These are phyloP conservation scores for Tuber microsphaerosporum DNA, from an alignment of 495 filamentous ascomycete species.

Conservation along the genomic window DNA sequence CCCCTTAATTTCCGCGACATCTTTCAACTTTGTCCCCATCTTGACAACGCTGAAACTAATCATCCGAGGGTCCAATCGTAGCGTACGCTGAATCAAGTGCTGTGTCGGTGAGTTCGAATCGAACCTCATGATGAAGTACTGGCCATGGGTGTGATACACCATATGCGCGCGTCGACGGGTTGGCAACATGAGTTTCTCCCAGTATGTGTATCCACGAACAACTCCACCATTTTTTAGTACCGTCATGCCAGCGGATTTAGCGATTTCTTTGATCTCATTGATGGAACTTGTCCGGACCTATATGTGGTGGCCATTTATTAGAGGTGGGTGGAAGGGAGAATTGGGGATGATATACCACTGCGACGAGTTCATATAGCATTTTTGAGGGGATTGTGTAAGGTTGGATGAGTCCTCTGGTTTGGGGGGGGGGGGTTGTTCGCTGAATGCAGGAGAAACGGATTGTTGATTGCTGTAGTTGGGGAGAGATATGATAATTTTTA, in stretches of 20 bases:
- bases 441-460: not conserved
- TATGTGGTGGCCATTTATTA: conserved; percentile 21
- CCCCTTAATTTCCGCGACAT: conserved; percentile 28
- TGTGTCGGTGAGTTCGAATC: conserved; percentile 67
- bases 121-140: conserved; percentile 98
- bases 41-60: conserved; percentile 79
- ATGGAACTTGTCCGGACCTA: conserved; percentile 86
- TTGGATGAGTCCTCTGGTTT: not conserved
- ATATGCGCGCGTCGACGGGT: conserved; percentile 67
- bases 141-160: conserved; percentile 67
- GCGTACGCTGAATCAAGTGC: conserved; percentile 60
- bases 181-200: conserved; percentile 83
- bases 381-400: conserved; percentile 25
- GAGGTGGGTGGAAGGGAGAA: not conserved
- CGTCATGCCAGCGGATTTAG: conserved; percentile 71
- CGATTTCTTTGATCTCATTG: conserved; percentile 91
- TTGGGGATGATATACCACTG: conserved; percentile 59
- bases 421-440: not conserved
- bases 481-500: not conserved
- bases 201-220: conserved; percentile 85
- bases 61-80: conserved; percentile 85
- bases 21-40: conserved; percentile 55
- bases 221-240: conserved; percentile 82
- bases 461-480: not conserved
- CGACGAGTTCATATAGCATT: conserved; percentile 98